A percentile compares a stretch with the other conserved stretches of the same genome.
Evolutionary conservation across 352 stramenopile genomes (phyloP).

Genomic region (Globisporangium solare): DNA sequence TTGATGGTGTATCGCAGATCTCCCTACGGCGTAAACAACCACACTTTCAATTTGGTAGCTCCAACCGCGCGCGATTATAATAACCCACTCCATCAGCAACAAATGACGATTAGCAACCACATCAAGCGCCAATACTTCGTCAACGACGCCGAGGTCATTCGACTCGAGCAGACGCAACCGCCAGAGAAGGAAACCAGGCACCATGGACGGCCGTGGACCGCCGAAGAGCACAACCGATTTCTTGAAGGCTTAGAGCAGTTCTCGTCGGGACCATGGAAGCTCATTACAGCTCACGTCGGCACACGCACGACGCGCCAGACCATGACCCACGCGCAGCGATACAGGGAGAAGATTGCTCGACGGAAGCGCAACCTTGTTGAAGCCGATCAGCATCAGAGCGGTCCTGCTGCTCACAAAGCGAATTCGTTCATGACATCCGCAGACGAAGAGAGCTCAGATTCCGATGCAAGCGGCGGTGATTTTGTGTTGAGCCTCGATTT

Average conservation of each 20-base stretch:
- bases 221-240: conserved; percentile 32
- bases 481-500: too few species aligned
- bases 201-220: conserved; percentile 25
- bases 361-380: too few species aligned
- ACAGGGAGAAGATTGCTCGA: conserved; percentile 9
- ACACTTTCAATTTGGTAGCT: too few species aligned
- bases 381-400: too few species aligned
- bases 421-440: too few species aligned
- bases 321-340: conserved; percentile 39
- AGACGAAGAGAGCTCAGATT: too few species aligned
- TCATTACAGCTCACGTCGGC: conserved; percentile 23
- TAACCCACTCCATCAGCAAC: too few species aligned
- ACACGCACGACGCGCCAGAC: conserved; percentile 23
- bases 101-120: conserved; percentile 5
- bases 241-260: conserved; percentile 28
- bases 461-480: too few species aligned
- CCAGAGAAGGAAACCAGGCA: conserved; percentile 11
- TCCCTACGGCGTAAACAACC: too few species aligned
- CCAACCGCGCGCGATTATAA: too few species aligned
- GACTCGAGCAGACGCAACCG: background rate
- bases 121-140: conserved; percentile 13
- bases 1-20: too few species aligned
- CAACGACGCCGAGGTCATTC: conserved; percentile 9
- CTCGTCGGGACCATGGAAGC: conserved; percentile 23
- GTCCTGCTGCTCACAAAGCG: too few species aligned